These are phyloP conservation scores for Diaporthe sp. DNA, from an alignment of 2,329 filamentous ascomycete genomes.

Conservation along the genomic window DNA sequence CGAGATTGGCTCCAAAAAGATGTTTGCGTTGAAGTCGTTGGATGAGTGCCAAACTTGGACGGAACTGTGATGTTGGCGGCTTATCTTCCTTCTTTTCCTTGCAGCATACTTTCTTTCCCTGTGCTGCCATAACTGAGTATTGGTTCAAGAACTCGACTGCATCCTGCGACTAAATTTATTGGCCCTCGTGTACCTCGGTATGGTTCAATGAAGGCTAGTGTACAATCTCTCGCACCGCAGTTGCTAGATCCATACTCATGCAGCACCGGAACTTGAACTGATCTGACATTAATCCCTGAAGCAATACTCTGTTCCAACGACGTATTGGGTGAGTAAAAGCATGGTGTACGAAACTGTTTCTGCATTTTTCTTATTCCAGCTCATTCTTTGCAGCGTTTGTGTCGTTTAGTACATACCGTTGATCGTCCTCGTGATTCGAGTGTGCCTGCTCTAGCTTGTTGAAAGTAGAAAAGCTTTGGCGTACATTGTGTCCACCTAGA, in stretches of 20 bases:
- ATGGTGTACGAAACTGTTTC: not conserved
- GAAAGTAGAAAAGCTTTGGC: no score
- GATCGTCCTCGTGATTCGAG: not conserved
- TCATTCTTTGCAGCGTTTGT: not conserved
- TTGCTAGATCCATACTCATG: not conserved
- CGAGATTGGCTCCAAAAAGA: conserved; percentile 3
- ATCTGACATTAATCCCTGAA: not conserved
- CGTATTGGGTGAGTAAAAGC: not conserved
- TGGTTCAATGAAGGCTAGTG: not conserved
- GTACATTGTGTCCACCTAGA: no score
- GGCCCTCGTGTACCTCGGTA: not conserved
- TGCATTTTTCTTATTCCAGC: not conserved
- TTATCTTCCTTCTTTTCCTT: not conserved
- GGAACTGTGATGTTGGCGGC: not conserved
- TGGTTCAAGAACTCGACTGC: not conserved
- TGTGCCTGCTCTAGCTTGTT: no score
- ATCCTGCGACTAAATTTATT: not conserved
- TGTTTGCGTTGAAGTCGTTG: conserved; percentile 1
- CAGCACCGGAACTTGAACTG: not conserved
- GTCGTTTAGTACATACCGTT: not conserved
- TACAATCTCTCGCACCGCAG: not conserved
- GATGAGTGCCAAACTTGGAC: not conserved
- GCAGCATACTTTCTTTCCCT: not conserved
- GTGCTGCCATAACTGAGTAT: not conserved
- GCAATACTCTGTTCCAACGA: not conserved